phyloP scores from a whole-genome alignment of 148 eudicot genomes.

The Camellia granthamiana region DNA sequence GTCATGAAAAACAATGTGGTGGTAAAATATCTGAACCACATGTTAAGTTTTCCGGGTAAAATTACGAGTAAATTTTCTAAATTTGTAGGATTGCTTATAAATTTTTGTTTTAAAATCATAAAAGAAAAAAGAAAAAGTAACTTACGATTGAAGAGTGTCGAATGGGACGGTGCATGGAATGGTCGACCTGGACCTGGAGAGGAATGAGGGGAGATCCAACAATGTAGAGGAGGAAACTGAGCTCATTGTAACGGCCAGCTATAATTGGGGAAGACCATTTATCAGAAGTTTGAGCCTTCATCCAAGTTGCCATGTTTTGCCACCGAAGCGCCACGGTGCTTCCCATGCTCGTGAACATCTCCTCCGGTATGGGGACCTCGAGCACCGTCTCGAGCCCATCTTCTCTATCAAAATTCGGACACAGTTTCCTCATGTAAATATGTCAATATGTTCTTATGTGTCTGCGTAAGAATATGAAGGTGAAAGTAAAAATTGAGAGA shows the following conservation, averaged over 20 bases:
- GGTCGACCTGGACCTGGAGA: slow-evolving; percentile 71
- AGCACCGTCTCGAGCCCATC: slow-evolving; percentile 83
- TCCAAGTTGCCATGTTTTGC: slow-evolving; percentile 89
- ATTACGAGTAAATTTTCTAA: too few relatives aligned
- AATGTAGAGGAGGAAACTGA: slow-evolving; percentile 70
- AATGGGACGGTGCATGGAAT: slow-evolving; percentile 51
- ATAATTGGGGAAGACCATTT: slow-evolving; percentile 77
- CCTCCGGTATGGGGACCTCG: slow-evolving; percentile 96
- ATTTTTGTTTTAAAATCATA: not conserved
- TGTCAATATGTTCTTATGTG: not conserved
- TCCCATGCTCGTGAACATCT: slow-evolving; percentile 78
- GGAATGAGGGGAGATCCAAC: slow-evolving; percentile 92
- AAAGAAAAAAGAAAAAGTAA: not conserved
- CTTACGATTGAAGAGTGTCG: slow-evolving; percentile 79
- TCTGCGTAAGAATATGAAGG: not conserved
- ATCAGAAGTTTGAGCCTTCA: slow-evolving; percentile 84
- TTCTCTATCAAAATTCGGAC: slow-evolving; percentile 85
- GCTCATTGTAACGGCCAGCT: slow-evolving; percentile 74
- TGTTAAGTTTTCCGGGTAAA: too few relatives aligned
- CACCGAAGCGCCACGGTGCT: slow-evolving; percentile 57
- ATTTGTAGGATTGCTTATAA: too few relatives aligned
- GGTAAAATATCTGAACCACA: too few relatives aligned
- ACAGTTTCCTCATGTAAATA: slow-evolving; percentile 66
- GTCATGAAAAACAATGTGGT: too few relatives aligned
- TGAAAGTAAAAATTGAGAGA: not conserved